Evolutionary conservation across 2,329 filamentous ascomycete genomes (phyloP).

Genomic region (Emergomyces pasteurianus): DNA sequence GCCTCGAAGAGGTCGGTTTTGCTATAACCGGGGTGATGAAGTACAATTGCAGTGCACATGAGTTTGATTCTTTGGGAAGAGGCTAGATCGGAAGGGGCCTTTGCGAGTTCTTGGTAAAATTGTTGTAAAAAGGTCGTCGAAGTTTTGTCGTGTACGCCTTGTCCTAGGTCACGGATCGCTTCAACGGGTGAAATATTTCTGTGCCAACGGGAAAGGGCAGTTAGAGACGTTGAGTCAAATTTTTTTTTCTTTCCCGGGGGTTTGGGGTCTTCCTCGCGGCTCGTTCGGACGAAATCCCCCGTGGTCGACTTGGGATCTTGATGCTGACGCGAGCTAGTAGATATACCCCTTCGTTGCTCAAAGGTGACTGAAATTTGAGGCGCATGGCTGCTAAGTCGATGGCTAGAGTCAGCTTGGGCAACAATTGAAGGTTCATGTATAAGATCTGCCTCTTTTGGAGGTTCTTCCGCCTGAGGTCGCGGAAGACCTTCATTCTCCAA

Average conservation of each 20-base stretch:
- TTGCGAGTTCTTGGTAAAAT: conserved; percentile 25
- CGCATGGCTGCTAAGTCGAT: conserved; percentile 9
- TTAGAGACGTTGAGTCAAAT: not conserved
- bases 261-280: not conserved
- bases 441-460: conserved; percentile 16
- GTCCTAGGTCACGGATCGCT: conserved; percentile 25
- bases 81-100: conserved; percentile 18
- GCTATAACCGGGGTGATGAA: conserved; percentile 29
- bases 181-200: conserved; percentile 20
- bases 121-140: conserved; percentile 34
- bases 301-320: conserved; percentile 3
- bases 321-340: conserved; percentile 5
- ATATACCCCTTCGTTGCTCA: conserved; percentile 13
- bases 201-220: conserved; percentile 18
- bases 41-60: conserved; percentile 24
- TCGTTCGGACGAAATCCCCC: not conserved
- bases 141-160: conserved; percentile 22
- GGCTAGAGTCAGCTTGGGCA: conserved; percentile 15
- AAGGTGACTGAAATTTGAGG: conserved; percentile 11
- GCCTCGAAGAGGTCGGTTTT: conserved; percentile 21
- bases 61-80: conserved; percentile 25
- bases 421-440: conserved; percentile 10
- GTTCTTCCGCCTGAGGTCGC: conserved; percentile 10
- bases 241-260: not conserved
- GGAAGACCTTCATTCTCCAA: conserved; percentile 20